Percentiles rank a stretch among this genome's conserved stretches.
These are phyloP conservation scores for Aspergillus sp. DNA, from an alignment of 2,329 filamentous ascomycete genomes.

Conservation along the genomic window DNA sequence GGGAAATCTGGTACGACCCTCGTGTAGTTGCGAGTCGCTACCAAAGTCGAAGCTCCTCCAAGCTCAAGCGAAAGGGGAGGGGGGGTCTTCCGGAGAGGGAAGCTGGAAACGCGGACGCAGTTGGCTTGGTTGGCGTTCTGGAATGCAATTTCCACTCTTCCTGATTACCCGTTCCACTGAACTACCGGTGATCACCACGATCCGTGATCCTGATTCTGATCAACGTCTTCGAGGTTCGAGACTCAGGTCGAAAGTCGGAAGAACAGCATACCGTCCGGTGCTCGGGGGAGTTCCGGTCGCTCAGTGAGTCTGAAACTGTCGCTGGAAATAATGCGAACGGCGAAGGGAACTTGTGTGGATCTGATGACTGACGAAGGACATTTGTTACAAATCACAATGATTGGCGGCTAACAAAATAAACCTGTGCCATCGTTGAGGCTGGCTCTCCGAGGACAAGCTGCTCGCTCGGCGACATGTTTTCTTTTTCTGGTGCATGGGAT, in stretches of 20 bases:
- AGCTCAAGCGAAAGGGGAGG: not conserved
- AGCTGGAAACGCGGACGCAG: slow-evolving; percentile 9
- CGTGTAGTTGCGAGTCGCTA: not conserved
- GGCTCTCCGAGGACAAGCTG: not conserved
- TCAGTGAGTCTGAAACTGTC: not conserved
- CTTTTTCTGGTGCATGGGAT: slow-evolving; percentile 8
- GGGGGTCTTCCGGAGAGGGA: not conserved
- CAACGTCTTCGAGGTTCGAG: slow-evolving; percentile 9
- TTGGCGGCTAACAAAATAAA: not conserved
- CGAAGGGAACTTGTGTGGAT: not conserved
- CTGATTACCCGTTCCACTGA: slow-evolving; percentile 1
- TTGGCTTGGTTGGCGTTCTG: not conserved
- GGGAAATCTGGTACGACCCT: slow-evolving; percentile 7
- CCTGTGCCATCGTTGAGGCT: not conserved
- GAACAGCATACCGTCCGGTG: not conserved
- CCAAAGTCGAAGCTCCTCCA: slow-evolving; percentile 1
- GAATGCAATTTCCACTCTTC: slow-evolving; percentile 3
- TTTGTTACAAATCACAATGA: not conserved
- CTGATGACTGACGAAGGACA: not conserved
- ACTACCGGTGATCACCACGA: slow-evolving; percentile 8
- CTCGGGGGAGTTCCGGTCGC: not conserved
- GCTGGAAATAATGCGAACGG: not conserved
- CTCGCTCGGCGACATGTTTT: slow-evolving; percentile 1
- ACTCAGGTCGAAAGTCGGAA: not conserved
- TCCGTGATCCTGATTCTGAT: slow-evolving; percentile 14